Conservation (phyloP, 2,329 filamentous ascomycete genomes). For the Rosellinia necatrix region DNA sequence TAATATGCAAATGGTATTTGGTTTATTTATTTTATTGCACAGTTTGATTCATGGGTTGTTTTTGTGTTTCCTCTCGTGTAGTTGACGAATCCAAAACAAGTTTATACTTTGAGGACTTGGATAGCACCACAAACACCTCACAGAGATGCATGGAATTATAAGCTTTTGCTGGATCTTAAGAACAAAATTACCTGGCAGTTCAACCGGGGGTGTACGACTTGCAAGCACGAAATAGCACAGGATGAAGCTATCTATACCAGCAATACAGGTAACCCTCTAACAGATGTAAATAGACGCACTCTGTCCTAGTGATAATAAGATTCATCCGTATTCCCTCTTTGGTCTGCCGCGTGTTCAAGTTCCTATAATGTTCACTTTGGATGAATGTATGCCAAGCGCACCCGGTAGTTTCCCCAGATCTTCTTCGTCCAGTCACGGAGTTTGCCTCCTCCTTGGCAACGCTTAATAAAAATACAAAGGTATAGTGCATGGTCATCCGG, state of each 20-base stretch:
- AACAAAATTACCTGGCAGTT: too few species aligned
- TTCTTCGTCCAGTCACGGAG: conserved; percentile 22
- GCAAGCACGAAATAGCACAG: too few species aligned
- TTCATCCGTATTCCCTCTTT: conserved; percentile 17
- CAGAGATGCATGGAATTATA: too few species aligned
- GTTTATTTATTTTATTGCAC: background rate
- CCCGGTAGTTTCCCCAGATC: conserved; percentile 31
- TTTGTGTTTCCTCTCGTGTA: conserved; percentile 18
- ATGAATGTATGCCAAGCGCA: conserved; percentile 29
- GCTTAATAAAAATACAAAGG: conserved; percentile 20
- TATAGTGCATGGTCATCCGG: conserved; percentile 18
- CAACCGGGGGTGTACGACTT: too few species aligned
- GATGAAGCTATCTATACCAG: too few species aligned
- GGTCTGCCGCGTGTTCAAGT: background rate
- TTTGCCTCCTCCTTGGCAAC: conserved; percentile 24
- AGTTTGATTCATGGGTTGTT: background rate
- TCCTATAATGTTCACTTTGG: conserved; percentile 12
- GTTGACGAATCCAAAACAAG: too few species aligned
- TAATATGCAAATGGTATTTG: conserved; percentile 4
- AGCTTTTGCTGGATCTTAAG: too few species aligned
- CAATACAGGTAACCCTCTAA: too few species aligned
- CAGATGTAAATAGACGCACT: too few species aligned
- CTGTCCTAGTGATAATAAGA: too few species aligned
- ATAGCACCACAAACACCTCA: too few species aligned
- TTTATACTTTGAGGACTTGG: too few species aligned